Base-by-base conservation (phyloP, 2,329 filamentous ascomycete species). In the Pseudonectria buxi region DNA sequence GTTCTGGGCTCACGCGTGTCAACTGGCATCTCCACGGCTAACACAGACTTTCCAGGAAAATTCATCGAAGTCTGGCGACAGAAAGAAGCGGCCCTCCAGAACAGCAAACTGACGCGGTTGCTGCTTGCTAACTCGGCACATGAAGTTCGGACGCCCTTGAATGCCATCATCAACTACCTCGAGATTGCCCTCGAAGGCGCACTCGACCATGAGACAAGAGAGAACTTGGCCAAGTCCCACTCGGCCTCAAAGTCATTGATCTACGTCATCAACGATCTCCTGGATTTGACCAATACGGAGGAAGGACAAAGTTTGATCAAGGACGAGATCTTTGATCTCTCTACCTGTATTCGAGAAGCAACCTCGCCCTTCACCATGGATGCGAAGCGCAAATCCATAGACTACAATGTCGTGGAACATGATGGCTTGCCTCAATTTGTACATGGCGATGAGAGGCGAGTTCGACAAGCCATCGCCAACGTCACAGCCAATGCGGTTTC, bases 41-140 rank as follows among this genome's bases (percentile, higher is more conserved):
- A 37, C 18, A 45, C 32, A 24, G 16, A 3, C 22, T 3, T 18
- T 2, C 12, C 32, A 67, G 70, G 73, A 12, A 78, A 78, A 57
- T 95, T 95, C 56, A 94, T 94, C 49, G 85, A 94, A 52, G 87
- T 94, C 2, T 94, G 88, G 88, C 72, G 86, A 37, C 86, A 94
- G 55, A 94, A 94, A 47, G 88, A 95, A 57, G 82, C 81, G 2
- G 85, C 85, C 0, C 56, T 94, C 40, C 83, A 94, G 49, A 90
- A 70, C 54, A 94, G 83, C 47, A 83, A 89, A 40, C 67, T 95
- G 3, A 94, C 86, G 0, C 72, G 78, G 30, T 62, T 95, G 4
- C 62, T 95, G 2, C 68, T 95, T 14, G 85, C 87, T 4, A 94
- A 95, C 46, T 94, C 87, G 0, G 88, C 88, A 0, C 89, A 95